Conservation (phyloP, 257 asterid species). For the Nicotiana tomentosiformis region DNA sequence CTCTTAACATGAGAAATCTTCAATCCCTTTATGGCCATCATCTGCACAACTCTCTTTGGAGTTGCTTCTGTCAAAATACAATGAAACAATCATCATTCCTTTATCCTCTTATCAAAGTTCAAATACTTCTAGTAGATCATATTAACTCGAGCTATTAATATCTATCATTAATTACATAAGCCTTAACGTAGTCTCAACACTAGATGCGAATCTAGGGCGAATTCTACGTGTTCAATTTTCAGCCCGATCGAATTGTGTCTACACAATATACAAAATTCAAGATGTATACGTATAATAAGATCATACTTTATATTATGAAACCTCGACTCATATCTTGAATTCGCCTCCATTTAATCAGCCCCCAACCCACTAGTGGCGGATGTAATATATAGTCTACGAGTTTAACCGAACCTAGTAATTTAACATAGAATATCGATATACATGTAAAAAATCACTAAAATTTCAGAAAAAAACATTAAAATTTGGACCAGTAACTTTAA, state of each 20-base stretch:
- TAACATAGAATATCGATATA: too few relatives aligned
- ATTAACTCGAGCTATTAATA: too few relatives aligned
- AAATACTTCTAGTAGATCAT: background rate
- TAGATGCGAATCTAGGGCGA: background rate
- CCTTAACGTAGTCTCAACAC: background rate
- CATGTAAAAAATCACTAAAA: background rate
- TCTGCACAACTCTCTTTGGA: constrained; percentile 29
- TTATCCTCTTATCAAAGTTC: background rate
- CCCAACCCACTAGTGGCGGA: too few relatives aligned
- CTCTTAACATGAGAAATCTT: constrained; percentile 34
- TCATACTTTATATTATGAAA: too few relatives aligned
- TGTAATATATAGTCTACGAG: too few relatives aligned
- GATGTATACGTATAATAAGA: too few relatives aligned
- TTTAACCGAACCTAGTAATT: background rate
- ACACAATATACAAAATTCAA: too few relatives aligned
- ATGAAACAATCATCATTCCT: background rate
- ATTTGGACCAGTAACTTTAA: background rate
- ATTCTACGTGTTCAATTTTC: background rate
- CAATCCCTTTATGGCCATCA: constrained; percentile 31
- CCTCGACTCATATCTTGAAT: too few relatives aligned
- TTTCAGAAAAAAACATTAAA: too few relatives aligned
- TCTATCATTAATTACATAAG: too few relatives aligned
- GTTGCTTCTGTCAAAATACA: constrained; percentile 24
- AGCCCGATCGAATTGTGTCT: too few relatives aligned
- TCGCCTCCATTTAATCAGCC: too few relatives aligned